Evolutionary conservation across 805 yeast genomes (phyloP).

Genomic region (Candida montana): DNA sequence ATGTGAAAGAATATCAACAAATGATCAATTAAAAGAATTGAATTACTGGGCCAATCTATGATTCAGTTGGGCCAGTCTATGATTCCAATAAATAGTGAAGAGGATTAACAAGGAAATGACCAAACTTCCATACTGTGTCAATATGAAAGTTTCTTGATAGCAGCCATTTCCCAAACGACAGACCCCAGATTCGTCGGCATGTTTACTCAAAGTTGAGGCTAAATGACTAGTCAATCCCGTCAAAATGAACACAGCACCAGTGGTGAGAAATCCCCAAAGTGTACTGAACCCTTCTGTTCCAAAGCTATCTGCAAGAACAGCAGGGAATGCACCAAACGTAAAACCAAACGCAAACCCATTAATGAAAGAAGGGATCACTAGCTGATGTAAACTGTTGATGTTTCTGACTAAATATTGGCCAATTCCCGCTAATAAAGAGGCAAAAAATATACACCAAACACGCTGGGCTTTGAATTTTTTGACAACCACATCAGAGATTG

Average conservation of each 20-base stretch:
- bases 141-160: conserved; percentile 39
- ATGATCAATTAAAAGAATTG: no score
- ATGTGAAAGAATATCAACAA: no score
- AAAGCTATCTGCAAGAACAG: conserved; percentile 66
- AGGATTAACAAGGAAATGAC: conserved; percentile 15
- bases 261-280: conserved; percentile 69
- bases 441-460: conserved; percentile 53
- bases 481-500: conserved; percentile 55
- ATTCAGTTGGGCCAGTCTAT: background rate
- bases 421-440: conserved; percentile 33
- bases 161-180: conserved; percentile 42
- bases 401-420: conserved; percentile 33
- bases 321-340: conserved; percentile 69
- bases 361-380: conserved; percentile 46
- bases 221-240: conserved; percentile 49
- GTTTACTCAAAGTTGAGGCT: conserved; percentile 47
- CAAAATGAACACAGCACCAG: conserved; percentile 59
- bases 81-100: conserved; percentile 10
- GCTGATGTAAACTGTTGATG: conserved; percentile 33
- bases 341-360: conserved; percentile 68
- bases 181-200: conserved; percentile 36
- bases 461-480: conserved; percentile 50
- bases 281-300: conserved; percentile 67
- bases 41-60: background rate
- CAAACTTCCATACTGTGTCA: conserved; percentile 23